These are phyloP conservation scores for Syzygium aqueum DNA, from an alignment of 345 rosid genomes.

Conservation along the genomic window DNA sequence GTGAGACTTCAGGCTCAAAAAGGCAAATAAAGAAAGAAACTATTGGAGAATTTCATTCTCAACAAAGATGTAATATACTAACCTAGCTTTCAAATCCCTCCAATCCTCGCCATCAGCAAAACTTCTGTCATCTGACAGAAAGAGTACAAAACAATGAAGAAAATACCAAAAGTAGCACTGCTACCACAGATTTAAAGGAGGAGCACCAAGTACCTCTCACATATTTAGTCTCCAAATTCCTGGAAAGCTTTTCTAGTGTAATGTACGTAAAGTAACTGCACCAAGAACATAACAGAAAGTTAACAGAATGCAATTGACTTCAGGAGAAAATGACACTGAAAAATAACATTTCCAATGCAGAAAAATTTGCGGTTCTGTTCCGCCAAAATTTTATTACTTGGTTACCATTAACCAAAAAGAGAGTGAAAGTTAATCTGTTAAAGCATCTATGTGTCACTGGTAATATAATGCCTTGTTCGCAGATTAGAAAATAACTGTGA, in stretches of 20 bases:
- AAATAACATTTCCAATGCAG: background rate
- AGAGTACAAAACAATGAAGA: constrained; percentile 1
- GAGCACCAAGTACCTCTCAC: constrained; percentile 18
- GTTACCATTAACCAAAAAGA: background rate
- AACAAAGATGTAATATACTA: constrained; percentile 2
- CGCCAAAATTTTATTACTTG: background rate
- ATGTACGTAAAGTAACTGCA: constrained; percentile 72
- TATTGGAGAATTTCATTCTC: background rate
- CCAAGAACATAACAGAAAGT: background rate
- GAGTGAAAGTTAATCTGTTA: background rate
- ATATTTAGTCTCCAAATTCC: constrained; percentile 30
- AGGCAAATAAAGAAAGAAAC: background rate
- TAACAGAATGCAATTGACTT: background rate
- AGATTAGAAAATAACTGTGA: background rate
- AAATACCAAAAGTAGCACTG: background rate
- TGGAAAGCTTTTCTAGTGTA: constrained; percentile 61
- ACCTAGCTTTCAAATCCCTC: constrained; percentile 38
- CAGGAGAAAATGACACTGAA: background rate
- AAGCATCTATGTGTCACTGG: background rate
- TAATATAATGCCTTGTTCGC: background rate
- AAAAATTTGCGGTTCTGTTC: background rate
- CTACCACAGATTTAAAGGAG: background rate
- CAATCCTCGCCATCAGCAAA: constrained; percentile 5
- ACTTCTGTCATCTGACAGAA: constrained; percentile 17
- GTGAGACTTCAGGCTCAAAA: background rate